These are phyloP conservation scores for Paxillus rubicundulus DNA, from an alignment of 768 basidiomycete genomes.

Conservation along the genomic window DNA sequence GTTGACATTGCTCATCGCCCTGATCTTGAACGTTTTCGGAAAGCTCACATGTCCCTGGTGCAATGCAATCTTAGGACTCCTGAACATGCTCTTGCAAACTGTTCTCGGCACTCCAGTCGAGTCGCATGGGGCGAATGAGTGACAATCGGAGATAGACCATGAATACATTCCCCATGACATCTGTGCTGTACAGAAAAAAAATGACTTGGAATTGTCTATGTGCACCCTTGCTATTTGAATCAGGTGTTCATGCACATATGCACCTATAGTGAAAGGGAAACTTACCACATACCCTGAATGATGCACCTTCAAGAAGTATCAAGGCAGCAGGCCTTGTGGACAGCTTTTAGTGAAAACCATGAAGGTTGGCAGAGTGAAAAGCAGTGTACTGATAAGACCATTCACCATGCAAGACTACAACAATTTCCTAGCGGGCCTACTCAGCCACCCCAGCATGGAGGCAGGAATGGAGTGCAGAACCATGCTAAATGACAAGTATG, in stretches of 20 bases:
- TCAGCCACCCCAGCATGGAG: constrained; percentile 22
- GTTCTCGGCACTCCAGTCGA: no score
- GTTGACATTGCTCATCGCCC: no score
- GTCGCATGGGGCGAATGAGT: no score
- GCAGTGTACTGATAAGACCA: constrained; percentile 4
- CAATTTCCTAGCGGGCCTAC: constrained; percentile 27
- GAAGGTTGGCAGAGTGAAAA: background rate
- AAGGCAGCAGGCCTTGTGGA: constrained; percentile 11
- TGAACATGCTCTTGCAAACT: no score
- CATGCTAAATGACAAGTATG: background rate
- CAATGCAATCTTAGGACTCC: no score
- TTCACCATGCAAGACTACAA: constrained; percentile 30
- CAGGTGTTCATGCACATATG: constrained; percentile 25
- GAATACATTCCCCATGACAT: no score
- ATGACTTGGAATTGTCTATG: constrained; percentile 20
- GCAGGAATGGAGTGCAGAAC: constrained; percentile 20
- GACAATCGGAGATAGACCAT: no score
- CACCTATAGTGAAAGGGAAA: background rate
- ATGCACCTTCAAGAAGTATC: constrained; percentile 17
- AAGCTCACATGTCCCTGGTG: no score
- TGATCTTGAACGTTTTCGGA: no score
- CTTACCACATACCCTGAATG: no score
- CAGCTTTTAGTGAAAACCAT: background rate
- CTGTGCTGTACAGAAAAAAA: constrained; percentile 13
- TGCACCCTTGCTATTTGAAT: constrained; percentile 31